Evolutionary conservation across 2,329 filamentous ascomycete species (phyloP), one percentile per base, ranked within the genome.

Genomic region (Curvularia lunata): DNA sequence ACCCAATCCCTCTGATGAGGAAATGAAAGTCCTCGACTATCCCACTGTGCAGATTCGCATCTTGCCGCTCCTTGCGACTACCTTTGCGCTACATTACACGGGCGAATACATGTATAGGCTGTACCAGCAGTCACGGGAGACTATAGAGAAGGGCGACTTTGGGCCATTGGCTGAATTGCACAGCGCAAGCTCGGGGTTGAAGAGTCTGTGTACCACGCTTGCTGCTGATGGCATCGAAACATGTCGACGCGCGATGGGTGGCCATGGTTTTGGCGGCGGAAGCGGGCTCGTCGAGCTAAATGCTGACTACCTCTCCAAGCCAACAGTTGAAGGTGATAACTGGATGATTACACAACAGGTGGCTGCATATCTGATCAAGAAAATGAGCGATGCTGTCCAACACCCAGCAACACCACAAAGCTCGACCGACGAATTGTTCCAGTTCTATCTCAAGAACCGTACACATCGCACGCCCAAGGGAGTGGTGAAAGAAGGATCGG

Each of bases 321-420:
- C 81, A 0, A 85, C 82, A 0, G 83, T 85, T 2, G 82, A 85
- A 61, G 83, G 83, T 1, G 83, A 84, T 64, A 85, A 85, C 54
- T 84, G 82, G 81, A 84, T 84, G 82, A 84, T 85, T 40, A 84
- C 81, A 0, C 82, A 84, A 57, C 82, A 85, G 67, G 80, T 81
- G 3, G 80, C 80, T 0, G 75, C 77, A 23, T 81, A 81, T 56
- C 66, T 85, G 23, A 82, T 85, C 69, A 84, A 85, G 66, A 81
- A 82, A 42, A 84, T 84, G 79, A 69, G 76, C 27, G 66, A 73
- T 27, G 77, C 78, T 4, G 75, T 78, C 5, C 67, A 74, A 7
- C 67, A 71, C 12, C 74, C 76, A n/a, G 69, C 66, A 27, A 30
- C 59, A 13, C 53, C 72, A 12, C 64, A 72, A 45, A 78, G 80